Evolutionary conservation across 331 rosid species (phyloP).

Genomic region (Quercus phellos): DNA sequence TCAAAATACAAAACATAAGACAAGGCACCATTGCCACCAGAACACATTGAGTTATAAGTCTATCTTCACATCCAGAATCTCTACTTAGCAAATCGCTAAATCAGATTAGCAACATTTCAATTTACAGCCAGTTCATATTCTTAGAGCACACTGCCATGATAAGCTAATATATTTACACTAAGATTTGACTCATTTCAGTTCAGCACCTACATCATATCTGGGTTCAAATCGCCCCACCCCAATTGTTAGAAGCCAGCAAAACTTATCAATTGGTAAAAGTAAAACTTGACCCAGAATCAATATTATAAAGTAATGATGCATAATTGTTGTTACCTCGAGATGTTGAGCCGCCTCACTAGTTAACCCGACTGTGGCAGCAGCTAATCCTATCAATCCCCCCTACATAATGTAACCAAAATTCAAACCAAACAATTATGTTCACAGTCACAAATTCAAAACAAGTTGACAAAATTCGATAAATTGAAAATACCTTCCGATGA

Average conservation of each 20-base stretch:
- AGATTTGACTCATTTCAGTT: neutral
- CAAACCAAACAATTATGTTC: neutral
- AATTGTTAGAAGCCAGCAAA: no score
- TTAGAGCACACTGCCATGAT: neutral
- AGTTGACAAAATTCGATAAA: neutral
- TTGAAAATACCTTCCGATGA: conserved; percentile 65
- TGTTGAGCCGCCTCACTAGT: conserved; percentile 71
- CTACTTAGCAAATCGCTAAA: neutral
- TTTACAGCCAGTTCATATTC: neutral
- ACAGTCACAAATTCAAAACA: neutral
- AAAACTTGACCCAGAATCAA: neutral
- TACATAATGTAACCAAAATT: conserved; percentile 19
- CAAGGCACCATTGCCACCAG: neutral
- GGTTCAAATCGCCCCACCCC: no score
- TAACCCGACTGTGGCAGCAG: conserved; percentile 94
- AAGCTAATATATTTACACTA: neutral
- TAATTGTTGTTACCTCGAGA: conserved; percentile 66
- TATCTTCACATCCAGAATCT: neutral
- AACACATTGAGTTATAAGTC: neutral
- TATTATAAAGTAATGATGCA: neutral
- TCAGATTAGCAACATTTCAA: neutral
- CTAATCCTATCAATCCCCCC: conserved; percentile 98
- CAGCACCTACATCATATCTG: neutral
- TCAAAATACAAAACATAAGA: neutral
- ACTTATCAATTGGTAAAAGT: neutral